Base-by-base conservation (phyloP, 2,329 filamentous ascomycete genomes). In the Fusarium bactridioides region DNA sequence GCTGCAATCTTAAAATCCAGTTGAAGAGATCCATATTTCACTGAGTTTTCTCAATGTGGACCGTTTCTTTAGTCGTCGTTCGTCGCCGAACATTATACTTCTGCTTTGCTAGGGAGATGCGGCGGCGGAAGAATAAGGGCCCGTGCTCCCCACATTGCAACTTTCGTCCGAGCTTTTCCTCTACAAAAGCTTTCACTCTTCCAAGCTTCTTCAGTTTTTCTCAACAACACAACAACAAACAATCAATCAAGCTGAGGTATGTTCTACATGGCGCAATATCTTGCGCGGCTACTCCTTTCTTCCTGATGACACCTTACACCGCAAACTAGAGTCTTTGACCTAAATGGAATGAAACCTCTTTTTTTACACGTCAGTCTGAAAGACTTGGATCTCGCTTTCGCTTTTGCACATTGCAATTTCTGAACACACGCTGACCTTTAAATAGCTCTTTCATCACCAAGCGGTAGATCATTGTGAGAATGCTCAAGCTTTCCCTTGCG, bases 251-350 rank as follows among this genome's bases (percentile, higher is more conserved):
- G 71, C 75, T 64, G 60, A 78, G 76, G 79, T 79, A 78, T 67
- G 76, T 64, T 59, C 31, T n/a, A 59, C 25, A 45, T 61, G 44
- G 31, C 54, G 60, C 73, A 72, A 35, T 44, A 29, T 48, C 19
- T 58, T 25, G 56, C 68, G 54, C 67, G 61, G 56, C 70, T 29
- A 45, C 48, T 31, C 56, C 68, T 64, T 67, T 73, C 69, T 85
- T 83, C 84, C 82, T 94, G 93, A 95, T 95, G 93, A 95, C 91
- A 94, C 84, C 82, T 85, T 87, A 88, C 91, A 94, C 92, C 92
- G 89, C 91, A 91, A 95, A 95, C 93, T 97, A 97, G 94, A 97
- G 94, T 97, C 94, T 97, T 96, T 96, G 94, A 97, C 91, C 92
- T 86, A 82, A 70, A 81, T 82, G 87, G 90, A 88, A 92, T 95